Percentiles rank a stretch among this genome's conserved stretches.
Conservation (phyloP, 345 rosid species). For the Salix exigua region DNA sequence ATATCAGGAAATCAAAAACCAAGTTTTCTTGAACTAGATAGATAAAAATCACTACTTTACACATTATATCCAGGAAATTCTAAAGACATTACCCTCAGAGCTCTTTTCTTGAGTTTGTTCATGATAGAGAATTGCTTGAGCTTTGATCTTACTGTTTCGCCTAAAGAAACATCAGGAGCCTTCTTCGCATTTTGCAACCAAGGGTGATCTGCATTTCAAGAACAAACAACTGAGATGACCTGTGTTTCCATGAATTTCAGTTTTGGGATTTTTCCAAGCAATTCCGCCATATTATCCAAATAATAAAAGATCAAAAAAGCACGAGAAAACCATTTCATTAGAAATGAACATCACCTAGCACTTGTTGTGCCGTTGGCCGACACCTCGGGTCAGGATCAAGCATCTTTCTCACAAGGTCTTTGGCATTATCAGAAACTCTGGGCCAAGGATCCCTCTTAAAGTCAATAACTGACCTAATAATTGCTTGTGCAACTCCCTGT, state of each 20-base stretch:
- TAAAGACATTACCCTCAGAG: conserved; percentile 26
- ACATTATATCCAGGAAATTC: neutral
- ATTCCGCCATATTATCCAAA: neutral
- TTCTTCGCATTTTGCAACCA: conserved; percentile 36
- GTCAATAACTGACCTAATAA: conserved; percentile 24
- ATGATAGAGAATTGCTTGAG: conserved; percentile 31
- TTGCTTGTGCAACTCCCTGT: conserved; percentile 35
- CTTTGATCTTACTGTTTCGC: conserved; percentile 33
- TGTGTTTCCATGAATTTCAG: neutral
- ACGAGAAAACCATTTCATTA: neutral
- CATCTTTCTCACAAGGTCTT: conserved; percentile 37
- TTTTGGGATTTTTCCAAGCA: neutral
- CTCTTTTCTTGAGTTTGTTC: conserved; percentile 43
- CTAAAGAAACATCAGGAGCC: conserved; percentile 30
- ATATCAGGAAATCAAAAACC: neutral
- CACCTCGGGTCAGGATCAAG: conserved; percentile 31
- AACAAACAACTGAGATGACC: conserved; percentile 7
- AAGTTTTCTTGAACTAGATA: neutral
- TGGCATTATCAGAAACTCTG: conserved; percentile 32
- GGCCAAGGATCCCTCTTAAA: conserved; percentile 37
- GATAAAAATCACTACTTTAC: neutral
- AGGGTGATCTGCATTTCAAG: conserved; percentile 28
- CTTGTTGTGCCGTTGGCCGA: conserved; percentile 35
- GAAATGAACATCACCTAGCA: conserved; percentile 20
- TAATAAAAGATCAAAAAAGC: neutral